These are phyloP conservation scores for Candida sphagnicola DNA, from an alignment of 805 yeast species.

Conservation along the genomic window DNA sequence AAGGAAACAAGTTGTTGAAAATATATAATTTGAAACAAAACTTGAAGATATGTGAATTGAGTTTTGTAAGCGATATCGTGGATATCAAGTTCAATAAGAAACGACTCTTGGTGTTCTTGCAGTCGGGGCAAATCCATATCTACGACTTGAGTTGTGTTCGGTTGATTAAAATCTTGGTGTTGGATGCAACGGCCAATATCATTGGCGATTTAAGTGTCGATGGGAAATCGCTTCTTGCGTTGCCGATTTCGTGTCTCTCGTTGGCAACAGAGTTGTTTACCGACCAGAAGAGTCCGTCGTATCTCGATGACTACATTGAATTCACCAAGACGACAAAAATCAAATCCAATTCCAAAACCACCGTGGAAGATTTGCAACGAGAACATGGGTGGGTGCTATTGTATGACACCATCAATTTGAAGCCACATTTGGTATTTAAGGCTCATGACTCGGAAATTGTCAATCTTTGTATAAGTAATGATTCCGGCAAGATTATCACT, in stretches of 20 bases:
- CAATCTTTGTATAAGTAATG: slow-evolving; percentile 24
- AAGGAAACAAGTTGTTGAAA: slow-evolving; percentile 30
- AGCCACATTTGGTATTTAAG: slow-evolving; percentile 30
- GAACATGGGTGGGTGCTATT: slow-evolving; percentile 36
- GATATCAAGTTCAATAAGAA: slow-evolving; percentile 78
- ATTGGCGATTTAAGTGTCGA: slow-evolving; percentile 35
- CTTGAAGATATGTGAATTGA: slow-evolving; percentile 73
- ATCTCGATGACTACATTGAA: slow-evolving; percentile 19
- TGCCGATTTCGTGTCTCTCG: slow-evolving; percentile 27
- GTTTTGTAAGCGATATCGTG: slow-evolving; percentile 74
- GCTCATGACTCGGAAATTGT: slow-evolving; percentile 38
- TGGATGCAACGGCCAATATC: slow-evolving; percentile 13
- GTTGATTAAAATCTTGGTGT: slow-evolving; percentile 46
- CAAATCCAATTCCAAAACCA: slow-evolving; percentile 13
- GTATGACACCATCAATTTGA: slow-evolving; percentile 33
- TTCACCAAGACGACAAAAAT: slow-evolving; percentile 19
- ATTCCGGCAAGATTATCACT: slow-evolving; percentile 30
- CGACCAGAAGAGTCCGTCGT: slow-evolving; percentile 6
- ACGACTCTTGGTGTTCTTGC: slow-evolving; percentile 69
- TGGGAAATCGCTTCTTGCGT: slow-evolving; percentile 29
- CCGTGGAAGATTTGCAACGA: slow-evolving; percentile 24
- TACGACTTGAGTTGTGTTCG: slow-evolving; percentile 91
- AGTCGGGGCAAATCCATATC: slow-evolving; percentile 73
- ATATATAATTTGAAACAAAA: slow-evolving; percentile 40
- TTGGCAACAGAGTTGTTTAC: slow-evolving; percentile 31